Evolutionary conservation across 1,139 yeast genomes (phyloP), one percentile per base, ranked within the genome.

Genomic region (Taiozyma onychis): DNA sequence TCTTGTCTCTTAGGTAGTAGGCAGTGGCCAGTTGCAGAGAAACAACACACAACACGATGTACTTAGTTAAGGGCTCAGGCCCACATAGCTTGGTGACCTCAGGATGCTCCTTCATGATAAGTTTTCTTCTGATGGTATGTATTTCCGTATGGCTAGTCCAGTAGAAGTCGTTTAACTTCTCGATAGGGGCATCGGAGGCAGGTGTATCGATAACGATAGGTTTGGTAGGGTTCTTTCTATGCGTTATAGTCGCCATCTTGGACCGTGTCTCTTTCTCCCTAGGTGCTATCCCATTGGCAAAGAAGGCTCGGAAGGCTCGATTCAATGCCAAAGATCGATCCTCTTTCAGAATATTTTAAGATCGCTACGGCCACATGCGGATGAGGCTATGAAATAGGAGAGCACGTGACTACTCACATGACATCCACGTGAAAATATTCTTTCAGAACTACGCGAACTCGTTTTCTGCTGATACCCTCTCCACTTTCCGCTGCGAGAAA

Each of bases 71-170:
- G 0, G 96, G 95, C 67, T 90, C 97, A 55, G 82, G 88, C 2
- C 97, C 97, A 41, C 88, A 85, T 34, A 90, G 76, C 63, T 85
- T 86, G 39, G 83, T 75, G 27, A 89, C 87, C 56, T 89, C 84
- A 0, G 97, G 97, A 61, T 90, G 80, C 47, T 80, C 81, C 58
- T 80, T 77, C 59, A 90, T 71, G 54, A 90, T 90, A 54, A 75
- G 76, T 67, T 83, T 85, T 54, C 97, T 75, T 56, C 97, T 74
- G 3, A 76, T 64, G 6, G 84, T 80, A 64, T 90, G 97, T 2
- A 96, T 96, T 64, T 90, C 97, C 44, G 76, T 76, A 48, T 81
- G 87, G 50, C 79, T 78, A 1, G 97, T 88, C 93, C 96, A 88
- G 68, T 85, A 86, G 66, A 86, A 90, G 57, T 85, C 88, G 46